Conservation (phyloP, 495 filamentous ascomycete genomes). For the Opeltia flavorubescens region DNA sequence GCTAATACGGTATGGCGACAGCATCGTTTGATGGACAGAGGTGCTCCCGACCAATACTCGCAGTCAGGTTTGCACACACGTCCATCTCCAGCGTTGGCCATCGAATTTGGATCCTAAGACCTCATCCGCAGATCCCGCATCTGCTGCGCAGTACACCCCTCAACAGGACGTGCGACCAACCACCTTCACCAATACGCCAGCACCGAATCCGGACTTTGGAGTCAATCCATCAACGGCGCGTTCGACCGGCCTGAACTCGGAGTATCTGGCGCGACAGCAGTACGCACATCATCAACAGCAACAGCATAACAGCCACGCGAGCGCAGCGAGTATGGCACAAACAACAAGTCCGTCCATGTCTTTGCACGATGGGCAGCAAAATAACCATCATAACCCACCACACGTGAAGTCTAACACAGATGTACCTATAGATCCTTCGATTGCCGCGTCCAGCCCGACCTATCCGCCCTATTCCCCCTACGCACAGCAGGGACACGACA, state of each 20-base stretch:
- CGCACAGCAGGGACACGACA: constrained; percentile 64
- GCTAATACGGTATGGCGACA: constrained; percentile 14
- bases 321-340: constrained; percentile 89
- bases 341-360: constrained; percentile 89
- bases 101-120: constrained; percentile 61
- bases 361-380: constrained; percentile 59
- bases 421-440: constrained; percentile 98
- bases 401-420: constrained; percentile 84
- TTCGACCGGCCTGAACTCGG: constrained; percentile 57
- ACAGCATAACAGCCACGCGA: constrained; percentile 58
- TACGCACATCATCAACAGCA: constrained; percentile 35
- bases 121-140: constrained; percentile 69
- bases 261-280: constrained; percentile 45
- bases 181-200: constrained; percentile 53
- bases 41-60: constrained; percentile 72
- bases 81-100: constrained; percentile 58
- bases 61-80: constrained; percentile 93
- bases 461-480: constrained; percentile 85
- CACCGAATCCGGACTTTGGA: constrained; percentile 79
- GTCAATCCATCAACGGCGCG: constrained; percentile 65
- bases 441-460: constrained; percentile 81
- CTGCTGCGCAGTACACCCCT: constrained; percentile 58
- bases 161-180: constrained; percentile 65
- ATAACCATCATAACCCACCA: constrained; percentile 49
- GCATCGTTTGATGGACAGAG: constrained; percentile 69